Base-by-base conservation (phyloP, 2,329 filamentous ascomycete genomes). In the Cyphellophora attinorum region DNA sequence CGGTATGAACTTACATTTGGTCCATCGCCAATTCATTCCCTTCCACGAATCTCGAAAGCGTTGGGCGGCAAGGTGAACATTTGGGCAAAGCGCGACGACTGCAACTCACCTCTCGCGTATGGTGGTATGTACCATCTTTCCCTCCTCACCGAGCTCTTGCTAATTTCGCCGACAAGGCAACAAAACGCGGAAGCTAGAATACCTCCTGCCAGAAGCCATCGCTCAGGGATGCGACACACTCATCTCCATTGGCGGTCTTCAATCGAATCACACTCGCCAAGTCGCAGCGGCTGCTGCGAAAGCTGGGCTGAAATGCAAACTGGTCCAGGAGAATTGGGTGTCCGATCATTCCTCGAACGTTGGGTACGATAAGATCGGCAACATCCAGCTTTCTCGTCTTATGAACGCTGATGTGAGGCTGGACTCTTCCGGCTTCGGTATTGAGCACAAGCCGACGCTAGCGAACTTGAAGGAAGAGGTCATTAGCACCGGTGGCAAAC, bases 31-130 rank as follows among this genome's bases (percentile, higher is more conserved):
- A 79, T 84, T 49, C 76, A 84, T 51, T 56, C 65, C 33, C 70
- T 85, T 21, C 73, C 76, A 35, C 69, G 76, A 42, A 80, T 82
- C 50, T 76, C 74, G 19, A 54, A 65, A 34, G 73, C 72, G 15
- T 67, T 82, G 4, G 69, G 72, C 31, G 68, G 68, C 18, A 68
- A 68, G 46, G 72, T 80, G 27, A 63, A 67, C 18, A 69, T 84
- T 43, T 84, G 75, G 51, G 79, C 79, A 34, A 84, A 84, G 58
- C 70, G 79, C 33, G 79, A 84, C 45, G 80, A 84, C 58, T 74
- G 76, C 51, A 81, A 79, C 58, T 79, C 75, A 2, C 73, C 71
- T 1, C 66, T 81, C 12, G 77, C 77, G 3, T 80, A 68, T 48
- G 78, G 78, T 23, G 78, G n/a, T n/a, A n/a, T n/a, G n/a, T n/a